These are phyloP conservation scores for Leccinellum rugosiceps DNA, from an alignment of 768 basidiomycete genomes.

Conservation along the genomic window DNA sequence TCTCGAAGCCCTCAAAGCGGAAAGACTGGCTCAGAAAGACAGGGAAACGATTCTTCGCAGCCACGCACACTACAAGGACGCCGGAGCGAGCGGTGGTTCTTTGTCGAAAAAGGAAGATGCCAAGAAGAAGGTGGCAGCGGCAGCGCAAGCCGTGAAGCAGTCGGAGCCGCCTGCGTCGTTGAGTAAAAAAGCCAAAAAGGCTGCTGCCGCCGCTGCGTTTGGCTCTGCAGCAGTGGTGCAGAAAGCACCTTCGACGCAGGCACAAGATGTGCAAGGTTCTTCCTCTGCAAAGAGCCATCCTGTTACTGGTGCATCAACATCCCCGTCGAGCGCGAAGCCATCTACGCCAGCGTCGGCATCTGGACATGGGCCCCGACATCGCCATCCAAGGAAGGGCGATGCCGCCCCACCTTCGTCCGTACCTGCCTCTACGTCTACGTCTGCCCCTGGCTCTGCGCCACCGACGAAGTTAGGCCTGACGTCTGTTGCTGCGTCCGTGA, in stretches of 20 bases:
- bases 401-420: not conserved
- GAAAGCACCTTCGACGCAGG: conserved; percentile 19
- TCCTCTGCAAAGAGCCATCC: conserved; percentile 1
- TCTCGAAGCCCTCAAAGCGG: conserved; percentile 88
- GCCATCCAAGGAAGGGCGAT: conserved; percentile 15
- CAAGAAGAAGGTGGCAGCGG: conserved; percentile 31
- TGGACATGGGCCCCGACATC: conserved; percentile 11
- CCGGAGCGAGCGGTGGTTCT: conserved; percentile 23
- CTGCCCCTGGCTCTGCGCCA: not conserved
- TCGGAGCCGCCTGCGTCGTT: conserved; percentile 20
- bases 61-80: conserved; percentile 69
- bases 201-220: conserved; percentile 17
- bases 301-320: conserved; percentile 1
- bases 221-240: conserved; percentile 6
- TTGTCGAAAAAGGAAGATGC: conserved; percentile 38
- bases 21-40: conserved; percentile 62
- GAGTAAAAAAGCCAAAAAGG: conserved; percentile 38
- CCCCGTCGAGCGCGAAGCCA: conserved; percentile 15
- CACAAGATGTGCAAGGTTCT: conserved; percentile 1
- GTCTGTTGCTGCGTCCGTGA: not conserved
- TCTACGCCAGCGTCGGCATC: conserved; percentile 1
- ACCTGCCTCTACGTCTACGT: not conserved
- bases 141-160: conserved; percentile 29
- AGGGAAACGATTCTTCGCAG: conserved; percentile 70
- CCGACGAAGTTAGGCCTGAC: not conserved